phyloP scores from a whole-genome alignment of 2,329 filamentous ascomycete species.

The Penicillium fuscoglaucum region DNA sequence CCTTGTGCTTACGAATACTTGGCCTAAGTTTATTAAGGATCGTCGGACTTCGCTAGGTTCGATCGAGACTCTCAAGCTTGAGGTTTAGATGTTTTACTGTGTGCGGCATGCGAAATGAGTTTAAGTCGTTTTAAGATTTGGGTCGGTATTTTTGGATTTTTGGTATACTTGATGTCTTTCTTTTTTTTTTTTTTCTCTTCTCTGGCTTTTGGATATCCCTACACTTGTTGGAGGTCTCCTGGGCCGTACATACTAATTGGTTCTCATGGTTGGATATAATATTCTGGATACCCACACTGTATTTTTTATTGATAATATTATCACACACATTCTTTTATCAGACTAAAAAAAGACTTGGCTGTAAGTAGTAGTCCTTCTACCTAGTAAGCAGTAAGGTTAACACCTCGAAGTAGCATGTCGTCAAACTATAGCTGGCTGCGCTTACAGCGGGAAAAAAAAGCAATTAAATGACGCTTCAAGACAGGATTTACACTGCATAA shows the following conservation, averaged over 20 bases:
- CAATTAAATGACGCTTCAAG: too few relatives aligned
- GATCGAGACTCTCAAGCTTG: conserved; percentile 12
- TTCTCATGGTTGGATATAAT: conserved; percentile 5
- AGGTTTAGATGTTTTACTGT: conserved; percentile 5
- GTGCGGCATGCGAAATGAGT: conserved; percentile 12
- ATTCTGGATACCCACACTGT: conserved; percentile 9
- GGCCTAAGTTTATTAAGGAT: conserved; percentile 49
- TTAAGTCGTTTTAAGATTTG: conserved; percentile 2
- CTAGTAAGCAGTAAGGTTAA: not conserved
- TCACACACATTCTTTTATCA: not conserved
- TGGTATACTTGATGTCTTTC: not conserved
- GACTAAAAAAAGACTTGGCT: not conserved
- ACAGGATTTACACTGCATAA: not conserved
- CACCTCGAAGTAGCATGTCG: not conserved
- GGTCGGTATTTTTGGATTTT: not conserved
- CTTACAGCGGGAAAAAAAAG: not conserved
- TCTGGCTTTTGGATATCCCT: not conserved
- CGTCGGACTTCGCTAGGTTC: conserved; percentile 23
- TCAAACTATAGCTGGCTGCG: not conserved
- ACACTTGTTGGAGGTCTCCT: not conserved
- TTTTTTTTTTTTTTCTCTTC: not conserved
- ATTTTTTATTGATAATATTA: conserved; percentile 6
- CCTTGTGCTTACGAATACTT: conserved; percentile 67
- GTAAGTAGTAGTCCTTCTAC: not conserved
- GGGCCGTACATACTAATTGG: conserved; percentile 3